A percentile compares a stretch with the other conserved stretches of the same genome.
These are phyloP conservation scores for Dactylellina drechsleri DNA, from an alignment of 2,329 filamentous ascomycete genomes.

Conservation along the genomic window DNA sequence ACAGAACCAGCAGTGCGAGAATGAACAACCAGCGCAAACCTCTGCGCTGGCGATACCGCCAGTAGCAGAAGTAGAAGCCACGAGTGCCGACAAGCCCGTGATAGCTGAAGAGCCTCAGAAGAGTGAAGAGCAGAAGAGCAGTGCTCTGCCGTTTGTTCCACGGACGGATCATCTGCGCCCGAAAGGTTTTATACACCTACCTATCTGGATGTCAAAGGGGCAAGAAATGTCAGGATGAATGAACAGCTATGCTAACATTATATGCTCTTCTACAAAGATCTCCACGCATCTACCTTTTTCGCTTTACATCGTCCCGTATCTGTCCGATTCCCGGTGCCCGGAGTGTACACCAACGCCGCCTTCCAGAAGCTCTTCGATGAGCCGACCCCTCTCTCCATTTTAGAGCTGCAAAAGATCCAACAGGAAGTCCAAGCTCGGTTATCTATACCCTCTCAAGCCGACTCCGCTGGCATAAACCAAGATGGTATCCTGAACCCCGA, in stretches of 20 bases:
- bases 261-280: slow-evolving; percentile 68
- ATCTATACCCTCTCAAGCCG: slow-evolving; percentile 59
- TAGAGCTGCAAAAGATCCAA: slow-evolving; percentile 63
- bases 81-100: slow-evolving; percentile 12
- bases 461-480: slow-evolving; percentile 60
- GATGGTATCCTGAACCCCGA: slow-evolving; percentile 71
- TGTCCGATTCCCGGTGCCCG: slow-evolving; percentile 81
- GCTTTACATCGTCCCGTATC: slow-evolving; percentile 94
- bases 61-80: slow-evolving; percentile 34
- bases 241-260: slow-evolving; percentile 2
- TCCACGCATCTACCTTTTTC: slow-evolving; percentile 92
- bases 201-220: background rate
- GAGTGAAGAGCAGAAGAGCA: slow-evolving; percentile 28
- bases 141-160: slow-evolving; percentile 44
- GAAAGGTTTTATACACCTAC: slow-evolving; percentile 24
- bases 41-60: slow-evolving; percentile 28
- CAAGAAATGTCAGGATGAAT: background rate
- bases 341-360: slow-evolving; percentile 74
- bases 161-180: slow-evolving; percentile 47
- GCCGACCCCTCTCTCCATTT: slow-evolving; percentile 64
- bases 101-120: slow-evolving; percentile 31
- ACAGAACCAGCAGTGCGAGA: slow-evolving; percentile 48
- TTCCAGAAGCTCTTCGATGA: slow-evolving; percentile 85
- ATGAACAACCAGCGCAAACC: slow-evolving; percentile 45
- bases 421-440: slow-evolving; percentile 73